Conservation (phyloP, 1,284 basidiomycete genomes). For the Fistulinella cinereoalba region DNA sequence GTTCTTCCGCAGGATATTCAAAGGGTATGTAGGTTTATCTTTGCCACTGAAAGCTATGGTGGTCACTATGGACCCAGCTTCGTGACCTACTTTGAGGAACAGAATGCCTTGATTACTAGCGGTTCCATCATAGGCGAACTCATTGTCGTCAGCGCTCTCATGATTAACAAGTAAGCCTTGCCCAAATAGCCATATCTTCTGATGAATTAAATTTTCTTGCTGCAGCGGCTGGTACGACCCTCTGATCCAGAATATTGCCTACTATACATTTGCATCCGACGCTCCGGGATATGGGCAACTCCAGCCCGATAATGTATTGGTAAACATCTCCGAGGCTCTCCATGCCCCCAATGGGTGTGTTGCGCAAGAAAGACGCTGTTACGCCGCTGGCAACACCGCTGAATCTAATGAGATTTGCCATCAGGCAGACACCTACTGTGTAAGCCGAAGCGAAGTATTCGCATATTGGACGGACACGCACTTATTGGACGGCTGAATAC, state of each 20-base stretch:
- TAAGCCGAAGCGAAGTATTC: conserved; percentile 34
- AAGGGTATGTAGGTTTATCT: conserved; percentile 41
- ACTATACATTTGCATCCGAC: conserved; percentile 55
- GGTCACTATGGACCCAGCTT: conserved; percentile 68
- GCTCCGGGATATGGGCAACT: conserved; percentile 66
- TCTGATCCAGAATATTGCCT: conserved; percentile 58
- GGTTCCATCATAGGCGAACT: conserved; percentile 45
- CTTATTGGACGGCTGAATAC: no score
- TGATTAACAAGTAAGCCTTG: conserved; percentile 50
- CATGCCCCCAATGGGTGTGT: conserved; percentile 49
- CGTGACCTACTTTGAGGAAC: conserved; percentile 63
- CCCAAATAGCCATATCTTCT: not conserved
- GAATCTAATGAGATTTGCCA: conserved; percentile 48
- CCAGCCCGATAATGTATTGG: conserved; percentile 45
- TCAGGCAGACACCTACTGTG: conserved; percentile 55
- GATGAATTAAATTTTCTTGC: not conserved
- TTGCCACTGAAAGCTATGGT: conserved; percentile 65
- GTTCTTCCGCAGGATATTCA: not conserved
- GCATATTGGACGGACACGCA: not conserved
- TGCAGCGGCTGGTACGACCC: conserved; percentile 66
- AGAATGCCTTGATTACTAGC: conserved; percentile 54
- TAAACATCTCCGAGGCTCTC: conserved; percentile 47
- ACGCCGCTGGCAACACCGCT: conserved; percentile 45
- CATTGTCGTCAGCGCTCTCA: conserved; percentile 44
- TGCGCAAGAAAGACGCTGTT: conserved; percentile 53